A percentile compares a stretch with the other conserved stretches of the same genome.
Conservation (phyloP, 768 basidiomycete genomes). For the Suillus occidentalis region DNA sequence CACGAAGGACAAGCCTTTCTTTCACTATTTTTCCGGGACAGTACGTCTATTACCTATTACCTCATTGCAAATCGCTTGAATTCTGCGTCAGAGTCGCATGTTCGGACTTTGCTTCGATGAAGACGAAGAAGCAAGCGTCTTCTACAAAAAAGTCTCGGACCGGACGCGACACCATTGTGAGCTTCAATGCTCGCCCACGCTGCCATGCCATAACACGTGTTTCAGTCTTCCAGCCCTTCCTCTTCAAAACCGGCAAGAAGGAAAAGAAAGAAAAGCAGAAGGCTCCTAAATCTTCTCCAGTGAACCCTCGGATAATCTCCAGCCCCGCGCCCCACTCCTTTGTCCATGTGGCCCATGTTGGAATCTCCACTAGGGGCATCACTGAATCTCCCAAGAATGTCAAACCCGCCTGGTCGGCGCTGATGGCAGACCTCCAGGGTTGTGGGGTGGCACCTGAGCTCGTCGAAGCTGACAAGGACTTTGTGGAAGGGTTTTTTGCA, state of each 20-base stretch:
- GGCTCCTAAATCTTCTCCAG: constrained; percentile 39
- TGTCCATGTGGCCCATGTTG: constrained; percentile 66
- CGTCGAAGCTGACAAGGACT: constrained; percentile 32
- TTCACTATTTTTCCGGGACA: constrained; percentile 85
- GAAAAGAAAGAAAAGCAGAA: constrained; percentile 22
- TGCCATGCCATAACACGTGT: constrained; percentile 7
- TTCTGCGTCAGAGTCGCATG: constrained; percentile 37
- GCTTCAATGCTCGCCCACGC: constrained; percentile 12
- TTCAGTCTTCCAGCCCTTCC: constrained; percentile 31
- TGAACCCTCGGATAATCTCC: constrained; percentile 47
- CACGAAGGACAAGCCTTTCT: constrained; percentile 84
- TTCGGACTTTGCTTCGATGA: constrained; percentile 61
- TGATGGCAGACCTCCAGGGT: constrained; percentile 43
- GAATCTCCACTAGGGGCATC: constrained; percentile 48
- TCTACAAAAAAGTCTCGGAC: constrained; percentile 61
- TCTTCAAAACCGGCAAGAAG: constrained; percentile 27
- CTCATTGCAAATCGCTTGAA: neutral
- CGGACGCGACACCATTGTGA: constrained; percentile 46
- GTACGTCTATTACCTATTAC: constrained; percentile 45
- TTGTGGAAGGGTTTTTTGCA: constrained; percentile 34
- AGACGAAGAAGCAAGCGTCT: constrained; percentile 55
- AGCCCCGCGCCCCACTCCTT: constrained; percentile 60
- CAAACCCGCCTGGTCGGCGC: constrained; percentile 53
- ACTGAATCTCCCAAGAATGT: constrained; percentile 55
- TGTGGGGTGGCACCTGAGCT: constrained; percentile 35